Percentiles rank a stretch among this genome's conserved stretches.
These are phyloP conservation scores for Oleoguttula mirabilis DNA, from an alignment of 495 filamentous ascomycete species.

Conservation along the genomic window DNA sequence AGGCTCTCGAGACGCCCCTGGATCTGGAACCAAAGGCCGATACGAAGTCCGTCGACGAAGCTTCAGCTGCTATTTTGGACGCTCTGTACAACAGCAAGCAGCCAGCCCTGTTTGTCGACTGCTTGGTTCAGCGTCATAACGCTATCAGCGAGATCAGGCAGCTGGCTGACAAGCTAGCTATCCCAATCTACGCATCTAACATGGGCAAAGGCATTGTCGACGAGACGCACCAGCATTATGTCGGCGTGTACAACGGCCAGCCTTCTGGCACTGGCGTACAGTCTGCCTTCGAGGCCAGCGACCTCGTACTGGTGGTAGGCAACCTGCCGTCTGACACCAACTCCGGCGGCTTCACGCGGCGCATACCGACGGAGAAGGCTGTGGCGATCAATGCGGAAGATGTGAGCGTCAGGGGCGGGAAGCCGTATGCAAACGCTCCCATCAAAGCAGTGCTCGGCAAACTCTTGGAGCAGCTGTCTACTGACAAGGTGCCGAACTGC, in stretches of 20 bases:
- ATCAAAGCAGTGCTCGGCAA: conserved; percentile 26
- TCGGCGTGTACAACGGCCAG: conserved; percentile 28
- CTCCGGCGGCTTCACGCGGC: conserved; percentile 26
- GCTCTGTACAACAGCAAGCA: conserved; percentile 25
- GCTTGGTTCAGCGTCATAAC: conserved; percentile 24
- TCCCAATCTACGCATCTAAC: conserved; percentile 25
- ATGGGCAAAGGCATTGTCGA: conserved; percentile 30
- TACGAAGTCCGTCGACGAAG: conserved; percentile 21
- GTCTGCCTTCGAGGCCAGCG: conserved; percentile 17
- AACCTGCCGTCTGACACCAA: conserved; percentile 29
- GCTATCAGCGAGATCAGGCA: conserved; percentile 20
- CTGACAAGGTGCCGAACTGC: conserved; percentile 2
- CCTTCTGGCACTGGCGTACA: conserved; percentile 20
- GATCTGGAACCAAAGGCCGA: conserved; percentile 24
- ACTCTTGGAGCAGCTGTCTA: conserved; percentile 1
- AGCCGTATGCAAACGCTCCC: conserved; percentile 19
- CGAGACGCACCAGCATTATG: conserved; percentile 25
- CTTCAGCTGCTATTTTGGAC: conserved; percentile 20
- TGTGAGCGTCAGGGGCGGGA: conserved; percentile 19
- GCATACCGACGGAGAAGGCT: conserved; percentile 14
- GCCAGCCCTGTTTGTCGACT: conserved; percentile 27
- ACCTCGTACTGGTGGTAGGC: conserved; percentile 26
- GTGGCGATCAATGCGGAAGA: conserved; percentile 24
- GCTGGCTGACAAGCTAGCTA: conserved; percentile 20
- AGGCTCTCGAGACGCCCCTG: conserved; percentile 25